Conservation (phyloP, 108 stramenopile genomes). For the Seminavis robusta region DNA sequence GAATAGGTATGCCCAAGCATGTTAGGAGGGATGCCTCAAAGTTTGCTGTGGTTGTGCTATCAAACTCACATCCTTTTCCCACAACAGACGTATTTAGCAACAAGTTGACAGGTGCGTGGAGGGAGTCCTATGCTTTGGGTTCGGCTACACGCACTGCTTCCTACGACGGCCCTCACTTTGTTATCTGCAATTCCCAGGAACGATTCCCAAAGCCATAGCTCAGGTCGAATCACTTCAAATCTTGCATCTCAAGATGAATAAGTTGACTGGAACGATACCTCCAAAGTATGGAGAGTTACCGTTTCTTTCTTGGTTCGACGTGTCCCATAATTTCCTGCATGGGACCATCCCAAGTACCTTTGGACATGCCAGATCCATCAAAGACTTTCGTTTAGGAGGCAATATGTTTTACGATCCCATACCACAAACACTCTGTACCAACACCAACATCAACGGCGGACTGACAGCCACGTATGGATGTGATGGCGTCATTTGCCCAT, state of each 20-base stretch:
- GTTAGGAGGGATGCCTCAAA: background rate
- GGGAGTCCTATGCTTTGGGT: too few relatives aligned
- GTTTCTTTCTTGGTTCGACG: conserved; percentile 53
- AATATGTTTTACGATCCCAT: conserved; percentile 61
- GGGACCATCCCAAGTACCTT: conserved; percentile 41
- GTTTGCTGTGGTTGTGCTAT: background rate
- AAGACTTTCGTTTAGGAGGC: conserved; percentile 51
- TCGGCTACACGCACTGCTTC: too few relatives aligned
- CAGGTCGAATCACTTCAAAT: conserved; percentile 37
- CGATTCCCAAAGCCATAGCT: conserved; percentile 23
- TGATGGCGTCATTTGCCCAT: conserved; percentile 50
- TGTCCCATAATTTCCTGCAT: conserved; percentile 22
- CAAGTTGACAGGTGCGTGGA: conserved; percentile 34
- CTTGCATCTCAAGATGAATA: conserved; percentile 55
- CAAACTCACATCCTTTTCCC: too few relatives aligned
- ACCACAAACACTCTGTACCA: conserved; percentile 39
- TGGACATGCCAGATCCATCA: conserved; percentile 26
- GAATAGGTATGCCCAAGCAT: conserved; percentile 29
- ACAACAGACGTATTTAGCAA: conserved; percentile 55
- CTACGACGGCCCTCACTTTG: too few relatives aligned
- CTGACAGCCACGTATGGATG: conserved; percentile 46
- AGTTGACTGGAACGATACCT: conserved; percentile 48
- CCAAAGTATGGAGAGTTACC: conserved; percentile 33
- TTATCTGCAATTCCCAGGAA: too few relatives aligned
- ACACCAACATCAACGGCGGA: conserved; percentile 46